Evolutionary conservation across 805 yeast species (phyloP).

Genomic region (Grigorovia jiainica): DNA sequence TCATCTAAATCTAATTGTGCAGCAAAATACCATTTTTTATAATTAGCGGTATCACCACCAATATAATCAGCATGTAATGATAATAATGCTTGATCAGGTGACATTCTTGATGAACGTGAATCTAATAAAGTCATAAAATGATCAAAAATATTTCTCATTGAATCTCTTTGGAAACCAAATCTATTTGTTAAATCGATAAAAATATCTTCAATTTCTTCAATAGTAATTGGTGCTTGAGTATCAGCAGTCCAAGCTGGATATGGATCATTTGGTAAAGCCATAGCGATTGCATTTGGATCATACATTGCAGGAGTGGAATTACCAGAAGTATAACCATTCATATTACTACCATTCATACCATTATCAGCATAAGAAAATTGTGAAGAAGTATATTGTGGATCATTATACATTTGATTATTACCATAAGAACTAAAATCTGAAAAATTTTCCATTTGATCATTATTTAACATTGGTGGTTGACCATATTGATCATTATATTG

Average conservation of each 20-base stretch:
- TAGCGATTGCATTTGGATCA: slow-evolving; percentile 52
- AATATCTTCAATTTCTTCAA: slow-evolving; percentile 80
- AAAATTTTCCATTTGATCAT: slow-evolving; percentile 46
- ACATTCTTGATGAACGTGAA: slow-evolving; percentile 80
- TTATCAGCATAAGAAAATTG: slow-evolving; percentile 70
- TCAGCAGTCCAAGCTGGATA: slow-evolving; percentile 99
- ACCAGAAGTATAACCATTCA: slow-evolving; percentile 46
- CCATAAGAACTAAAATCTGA: slow-evolving; percentile 61
- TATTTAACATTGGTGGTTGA: slow-evolving; percentile 29
- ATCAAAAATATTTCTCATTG: slow-evolving; percentile 86
- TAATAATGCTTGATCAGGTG: slow-evolving; percentile 77
- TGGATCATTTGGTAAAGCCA: slow-evolving; percentile 80
- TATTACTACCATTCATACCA: slow-evolving; percentile 5
- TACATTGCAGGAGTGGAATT: slow-evolving; percentile 88
- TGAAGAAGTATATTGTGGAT: slow-evolving; percentile 62
- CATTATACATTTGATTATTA: slow-evolving; percentile 29
- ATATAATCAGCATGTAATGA: slow-evolving; percentile 80
- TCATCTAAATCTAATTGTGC: slow-evolving; percentile 83
- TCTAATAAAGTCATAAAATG: slow-evolving; percentile 79
- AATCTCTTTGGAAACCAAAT: slow-evolving; percentile 86
- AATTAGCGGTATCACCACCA: slow-evolving; percentile 81
- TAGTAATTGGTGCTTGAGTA: slow-evolving; percentile 75
- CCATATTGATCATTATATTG: slow-evolving; percentile 3
- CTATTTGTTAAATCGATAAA: slow-evolving; percentile 75
- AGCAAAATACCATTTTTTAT: slow-evolving; percentile 82